Conservation (phyloP, 164 flowering plant species). For the Santalum album region DNA sequence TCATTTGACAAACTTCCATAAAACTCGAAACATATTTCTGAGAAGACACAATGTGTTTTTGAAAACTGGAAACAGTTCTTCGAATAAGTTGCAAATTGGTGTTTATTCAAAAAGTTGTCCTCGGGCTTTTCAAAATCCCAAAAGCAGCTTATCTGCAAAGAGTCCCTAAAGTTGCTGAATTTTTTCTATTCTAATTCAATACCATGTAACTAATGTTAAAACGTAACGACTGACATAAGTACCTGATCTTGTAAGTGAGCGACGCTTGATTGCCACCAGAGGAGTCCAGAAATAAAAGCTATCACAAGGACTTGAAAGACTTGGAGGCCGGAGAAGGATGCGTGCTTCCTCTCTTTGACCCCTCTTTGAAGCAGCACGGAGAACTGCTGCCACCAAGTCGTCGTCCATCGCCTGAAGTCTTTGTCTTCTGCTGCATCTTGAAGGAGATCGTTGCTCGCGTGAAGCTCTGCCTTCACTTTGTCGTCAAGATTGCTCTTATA, state of each 20-base stretch:
- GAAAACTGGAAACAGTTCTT: too few relatives aligned
- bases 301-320: slow-evolving; percentile 35
- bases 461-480: slow-evolving; percentile 15
- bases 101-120: too few relatives aligned
- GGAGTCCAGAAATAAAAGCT: slow-evolving; percentile 31
- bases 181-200: too few relatives aligned
- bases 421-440: slow-evolving; percentile 12
- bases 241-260: slow-evolving; percentile 55
- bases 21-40: too few relatives aligned
- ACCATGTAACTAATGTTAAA: too few relatives aligned
- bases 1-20: too few relatives aligned
- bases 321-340: slow-evolving; percentile 36
- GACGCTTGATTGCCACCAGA: slow-evolving; percentile 51
- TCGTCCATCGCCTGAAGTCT: slow-evolving; percentile 29
- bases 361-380: slow-evolving; percentile 43
- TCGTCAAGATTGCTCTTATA: slow-evolving; percentile 26
- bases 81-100: too few relatives aligned
- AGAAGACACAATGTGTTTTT: too few relatives aligned
- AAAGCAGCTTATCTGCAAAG: too few relatives aligned
- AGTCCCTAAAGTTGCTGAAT: too few relatives aligned
- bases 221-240: background rate
- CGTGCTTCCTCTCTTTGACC: slow-evolving; percentile 42
- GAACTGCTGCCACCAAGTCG: slow-evolving; percentile 66
- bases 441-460: background rate
- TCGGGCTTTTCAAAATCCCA: too few relatives aligned